Conservation (phyloP, 2,329 filamentous ascomycete species). For the Aureobasidium uvarum region DNA sequence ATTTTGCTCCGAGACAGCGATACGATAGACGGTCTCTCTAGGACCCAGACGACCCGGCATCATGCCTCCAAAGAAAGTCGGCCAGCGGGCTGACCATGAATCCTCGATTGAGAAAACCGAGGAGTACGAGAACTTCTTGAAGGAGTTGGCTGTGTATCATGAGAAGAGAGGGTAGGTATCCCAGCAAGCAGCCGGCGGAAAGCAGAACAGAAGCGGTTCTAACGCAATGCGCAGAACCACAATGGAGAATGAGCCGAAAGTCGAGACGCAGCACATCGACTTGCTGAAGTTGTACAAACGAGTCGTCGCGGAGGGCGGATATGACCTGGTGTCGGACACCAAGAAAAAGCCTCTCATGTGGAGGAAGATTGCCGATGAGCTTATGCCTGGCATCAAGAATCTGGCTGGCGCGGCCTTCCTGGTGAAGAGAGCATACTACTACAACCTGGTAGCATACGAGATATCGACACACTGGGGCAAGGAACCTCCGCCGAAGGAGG, state of each 20-base stretch:
- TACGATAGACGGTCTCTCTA: neutral
- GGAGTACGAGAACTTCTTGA: conserved; percentile 78
- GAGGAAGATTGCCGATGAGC: conserved; percentile 73
- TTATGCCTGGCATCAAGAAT: conserved; percentile 71
- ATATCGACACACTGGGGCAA: conserved; percentile 73
- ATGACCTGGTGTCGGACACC: conserved; percentile 68
- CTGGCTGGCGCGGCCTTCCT: conserved; percentile 81
- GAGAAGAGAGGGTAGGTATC: conserved; percentile 65
- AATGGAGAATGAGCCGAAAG: conserved; percentile 77
- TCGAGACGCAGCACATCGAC: conserved; percentile 73
- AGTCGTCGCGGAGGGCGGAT: conserved; percentile 75
- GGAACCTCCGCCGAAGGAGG: conserved; percentile 83
- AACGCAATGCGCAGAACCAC: conserved; percentile 53
- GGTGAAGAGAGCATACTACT: conserved; percentile 86
- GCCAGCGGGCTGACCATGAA: conserved; percentile 43
- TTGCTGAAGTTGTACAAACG: conserved; percentile 74
- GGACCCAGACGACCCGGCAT: neutral
- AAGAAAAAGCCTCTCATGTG: conserved; percentile 80
- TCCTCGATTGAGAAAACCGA: conserved; percentile 50
- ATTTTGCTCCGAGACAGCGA: neutral
- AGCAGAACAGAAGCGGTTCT: conserved; percentile 2
- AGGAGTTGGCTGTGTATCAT: conserved; percentile 70
- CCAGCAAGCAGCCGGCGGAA: neutral
- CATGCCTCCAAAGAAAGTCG: conserved; percentile 32
- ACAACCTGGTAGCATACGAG: conserved; percentile 83